These are phyloP conservation scores for Fusarium falciforme DNA, from an alignment of 2,329 filamentous ascomycete species.

Conservation along the genomic window DNA sequence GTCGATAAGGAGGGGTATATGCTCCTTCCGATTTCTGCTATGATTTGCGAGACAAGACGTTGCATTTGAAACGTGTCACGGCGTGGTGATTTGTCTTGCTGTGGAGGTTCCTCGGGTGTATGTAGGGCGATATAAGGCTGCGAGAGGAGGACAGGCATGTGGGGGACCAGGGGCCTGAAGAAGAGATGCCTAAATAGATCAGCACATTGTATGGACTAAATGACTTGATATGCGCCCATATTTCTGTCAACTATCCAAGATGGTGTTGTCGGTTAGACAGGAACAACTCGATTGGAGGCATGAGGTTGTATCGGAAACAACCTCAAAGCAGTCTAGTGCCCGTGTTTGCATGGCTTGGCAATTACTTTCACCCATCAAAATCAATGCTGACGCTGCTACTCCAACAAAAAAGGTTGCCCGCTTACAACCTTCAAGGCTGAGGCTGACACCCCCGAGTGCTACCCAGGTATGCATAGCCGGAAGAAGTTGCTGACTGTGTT, in stretches of 20 bases:
- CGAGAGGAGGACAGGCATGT: background rate
- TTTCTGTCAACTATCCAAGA: background rate
- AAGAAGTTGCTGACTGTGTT: conserved; percentile 31
- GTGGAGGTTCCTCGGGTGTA: background rate
- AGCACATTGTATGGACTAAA: background rate
- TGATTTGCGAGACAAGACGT: conserved; percentile 1
- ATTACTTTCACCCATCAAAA: background rate
- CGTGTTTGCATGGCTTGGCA: conserved; percentile 19
- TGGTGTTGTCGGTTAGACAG: background rate
- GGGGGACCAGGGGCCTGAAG: background rate
- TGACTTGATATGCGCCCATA: background rate
- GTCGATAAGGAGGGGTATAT: background rate
- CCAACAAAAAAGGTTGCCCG: conserved; percentile 7
- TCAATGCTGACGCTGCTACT: conserved; percentile 11
- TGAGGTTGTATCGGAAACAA: background rate
- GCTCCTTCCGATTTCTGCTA: background rate
- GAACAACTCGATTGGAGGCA: background rate
- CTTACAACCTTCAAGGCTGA: conserved; percentile 31
- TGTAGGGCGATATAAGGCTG: background rate
- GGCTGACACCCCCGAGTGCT: conserved; percentile 20
- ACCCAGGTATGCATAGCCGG: background rate
- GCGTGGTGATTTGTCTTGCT: background rate
- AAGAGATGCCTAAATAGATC: background rate
- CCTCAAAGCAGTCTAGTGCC: conserved; percentile 7
- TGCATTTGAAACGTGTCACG: conserved; percentile 25